phyloP scores from a whole-genome alignment of 2,329 filamentous ascomycete species.

The Pyrenochaeta sp. region DNA sequence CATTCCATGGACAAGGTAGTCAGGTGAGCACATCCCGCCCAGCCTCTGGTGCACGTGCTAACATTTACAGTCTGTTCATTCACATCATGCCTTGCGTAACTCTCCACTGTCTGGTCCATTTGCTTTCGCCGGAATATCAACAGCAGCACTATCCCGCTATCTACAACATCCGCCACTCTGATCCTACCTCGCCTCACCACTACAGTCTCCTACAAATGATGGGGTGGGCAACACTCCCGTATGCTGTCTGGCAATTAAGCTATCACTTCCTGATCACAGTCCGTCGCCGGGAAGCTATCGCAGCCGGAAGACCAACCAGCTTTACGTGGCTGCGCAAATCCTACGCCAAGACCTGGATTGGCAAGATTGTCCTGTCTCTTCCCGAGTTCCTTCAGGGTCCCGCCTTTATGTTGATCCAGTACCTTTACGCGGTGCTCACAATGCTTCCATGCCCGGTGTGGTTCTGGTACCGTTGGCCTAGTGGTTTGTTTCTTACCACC shows the following conservation, averaged over 20 bases:
- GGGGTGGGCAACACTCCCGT: slow-evolving; percentile 91
- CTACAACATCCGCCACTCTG: slow-evolving; percentile 76
- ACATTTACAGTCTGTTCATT: slow-evolving; percentile 78
- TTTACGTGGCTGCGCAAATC: slow-evolving; percentile 96
- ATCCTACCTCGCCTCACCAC: slow-evolving; percentile 76
- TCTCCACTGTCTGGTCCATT: slow-evolving; percentile 89
- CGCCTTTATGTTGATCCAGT: slow-evolving; percentile 97
- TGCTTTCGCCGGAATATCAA: slow-evolving; percentile 73
- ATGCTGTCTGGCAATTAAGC: slow-evolving; percentile 87
- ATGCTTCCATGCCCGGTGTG: slow-evolving; percentile 95
- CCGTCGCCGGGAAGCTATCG: slow-evolving; percentile 93
- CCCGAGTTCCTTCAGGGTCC: slow-evolving; percentile 81
- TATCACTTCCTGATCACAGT: slow-evolving; percentile 98
- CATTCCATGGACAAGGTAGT: slow-evolving; percentile 99
- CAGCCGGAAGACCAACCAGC: slow-evolving; percentile 91
- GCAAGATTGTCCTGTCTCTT: slow-evolving; percentile 81
- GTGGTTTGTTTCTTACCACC: slow-evolving; percentile 75
- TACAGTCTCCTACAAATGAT: slow-evolving; percentile 88
- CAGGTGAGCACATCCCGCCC: slow-evolving; percentile 59
- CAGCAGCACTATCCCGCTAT: slow-evolving; percentile 81
- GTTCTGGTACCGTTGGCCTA: slow-evolving; percentile 89
- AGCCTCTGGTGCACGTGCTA: slow-evolving; percentile 11
- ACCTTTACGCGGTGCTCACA: slow-evolving; percentile 85
- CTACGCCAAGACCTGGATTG: slow-evolving; percentile 89
- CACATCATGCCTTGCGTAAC: slow-evolving; percentile 98